Evolutionary conservation across 2,329 filamentous ascomycete genomes (phyloP).

Genomic region (Trichophyton verrucosum): DNA sequence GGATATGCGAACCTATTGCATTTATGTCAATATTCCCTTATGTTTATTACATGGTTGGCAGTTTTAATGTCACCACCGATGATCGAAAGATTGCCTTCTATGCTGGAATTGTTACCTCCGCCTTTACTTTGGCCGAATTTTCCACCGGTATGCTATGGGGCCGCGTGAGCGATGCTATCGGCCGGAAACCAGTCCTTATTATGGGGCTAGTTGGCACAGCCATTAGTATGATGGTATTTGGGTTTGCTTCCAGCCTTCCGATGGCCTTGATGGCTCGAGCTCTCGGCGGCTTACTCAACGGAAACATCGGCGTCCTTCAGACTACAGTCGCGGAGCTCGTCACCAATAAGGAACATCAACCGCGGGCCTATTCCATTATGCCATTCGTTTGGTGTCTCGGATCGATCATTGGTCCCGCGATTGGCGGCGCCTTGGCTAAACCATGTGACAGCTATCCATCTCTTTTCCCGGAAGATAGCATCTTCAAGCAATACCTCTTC

Average conservation of each 20-base stretch:
- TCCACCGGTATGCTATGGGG: slow-evolving; percentile 89
- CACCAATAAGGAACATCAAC: slow-evolving; percentile 84
- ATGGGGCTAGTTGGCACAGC: slow-evolving; percentile 84
- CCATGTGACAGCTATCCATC: slow-evolving; percentile 72
- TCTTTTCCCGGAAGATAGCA: slow-evolving; percentile 57
- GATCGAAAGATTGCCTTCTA: slow-evolving; percentile 76
- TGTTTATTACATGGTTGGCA: slow-evolving; percentile 93
- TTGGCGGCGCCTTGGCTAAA: slow-evolving; percentile 79
- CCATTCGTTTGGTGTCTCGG: slow-evolving; percentile 96
- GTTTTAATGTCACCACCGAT: slow-evolving; percentile 73
- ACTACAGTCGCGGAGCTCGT: slow-evolving; percentile 92
- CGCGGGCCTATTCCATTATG: slow-evolving; percentile 93
- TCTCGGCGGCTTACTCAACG: slow-evolving; percentile 81
- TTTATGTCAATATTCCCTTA: slow-evolving; percentile 99
- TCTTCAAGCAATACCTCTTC: slow-evolving; percentile 83
- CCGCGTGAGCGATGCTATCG: slow-evolving; percentile 76
- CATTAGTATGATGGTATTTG: slow-evolving; percentile 83
- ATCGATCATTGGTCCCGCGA: slow-evolving; percentile 83
- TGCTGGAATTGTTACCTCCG: slow-evolving; percentile 88
- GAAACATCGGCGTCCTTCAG: slow-evolving; percentile 90
- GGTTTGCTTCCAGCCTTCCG: slow-evolving; percentile 70
- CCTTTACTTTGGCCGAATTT: slow-evolving; percentile 93
- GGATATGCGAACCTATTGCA: slow-evolving; percentile 95
- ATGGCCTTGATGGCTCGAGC: slow-evolving; percentile 79
- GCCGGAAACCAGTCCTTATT: slow-evolving; percentile 82